A percentile compares a stretch with the other conserved stretches of the same genome.
Conservation (phyloP, 2,329 filamentous ascomycete species). For the Penicillium sp. region DNA sequence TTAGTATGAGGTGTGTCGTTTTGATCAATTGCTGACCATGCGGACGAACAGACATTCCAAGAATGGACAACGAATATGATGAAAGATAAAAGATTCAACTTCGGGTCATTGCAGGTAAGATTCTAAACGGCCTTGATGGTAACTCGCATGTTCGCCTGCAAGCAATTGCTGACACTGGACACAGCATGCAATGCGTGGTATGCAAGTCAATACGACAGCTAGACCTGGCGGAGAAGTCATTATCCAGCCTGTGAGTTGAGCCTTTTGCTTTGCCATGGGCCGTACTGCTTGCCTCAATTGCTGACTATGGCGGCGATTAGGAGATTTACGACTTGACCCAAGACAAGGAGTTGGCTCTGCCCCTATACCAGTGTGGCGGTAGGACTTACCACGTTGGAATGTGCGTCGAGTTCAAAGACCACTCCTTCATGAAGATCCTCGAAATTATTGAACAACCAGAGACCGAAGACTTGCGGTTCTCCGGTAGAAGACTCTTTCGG, state of each 20-base stretch:
- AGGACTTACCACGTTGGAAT: slow-evolving; percentile 30
- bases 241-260: not conserved
- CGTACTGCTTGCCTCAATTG: not conserved
- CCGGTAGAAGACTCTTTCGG: slow-evolving; percentile 41
- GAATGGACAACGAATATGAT: too few relatives aligned
- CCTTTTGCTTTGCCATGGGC: not conserved
- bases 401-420: slow-evolving; percentile 41
- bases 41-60: too few relatives aligned
- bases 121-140: too few relatives aligned
- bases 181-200: too few relatives aligned
- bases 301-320: not conserved
- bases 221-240: not conserved
- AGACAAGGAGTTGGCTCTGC: not conserved
- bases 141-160: too few relatives aligned
- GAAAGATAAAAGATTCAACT: too few relatives aligned
- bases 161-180: too few relatives aligned
- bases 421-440: slow-evolving; percentile 45
- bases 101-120: too few relatives aligned
- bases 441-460: slow-evolving; percentile 34
- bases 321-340: not conserved
- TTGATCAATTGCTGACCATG: too few relatives aligned
- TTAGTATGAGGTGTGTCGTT: too few relatives aligned
- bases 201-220: too few relatives aligned
- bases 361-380: slow-evolving; percentile 6
- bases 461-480: slow-evolving; percentile 30